phyloP scores from a whole-genome alignment of 2,329 filamentous ascomycete genomes.

The Basipetospora sp. region DNA sequence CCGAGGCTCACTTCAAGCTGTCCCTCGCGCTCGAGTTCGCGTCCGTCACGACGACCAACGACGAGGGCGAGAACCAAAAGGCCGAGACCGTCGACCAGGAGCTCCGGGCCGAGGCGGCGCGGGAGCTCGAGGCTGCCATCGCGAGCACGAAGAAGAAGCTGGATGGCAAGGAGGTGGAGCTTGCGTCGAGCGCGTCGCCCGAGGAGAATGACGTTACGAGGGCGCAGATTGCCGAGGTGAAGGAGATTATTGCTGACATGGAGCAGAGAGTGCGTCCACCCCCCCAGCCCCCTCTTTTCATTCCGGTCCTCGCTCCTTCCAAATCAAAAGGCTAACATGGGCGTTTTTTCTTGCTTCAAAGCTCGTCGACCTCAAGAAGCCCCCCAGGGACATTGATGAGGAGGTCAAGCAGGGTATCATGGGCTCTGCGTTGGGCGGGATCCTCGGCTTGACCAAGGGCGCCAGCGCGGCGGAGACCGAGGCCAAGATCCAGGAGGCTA shows the following conservation, averaged over 20 bases:
- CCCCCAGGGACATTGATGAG: slow-evolving; percentile 42
- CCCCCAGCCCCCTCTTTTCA: slow-evolving; percentile 5
- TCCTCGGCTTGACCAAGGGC: no score
- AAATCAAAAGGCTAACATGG: neutral
- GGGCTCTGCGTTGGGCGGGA: slow-evolving; percentile 45
- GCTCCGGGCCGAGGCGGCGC: slow-evolving; percentile 55
- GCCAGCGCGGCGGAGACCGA: slow-evolving; percentile 36
- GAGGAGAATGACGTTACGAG: slow-evolving; percentile 52
- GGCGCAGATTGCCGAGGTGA: slow-evolving; percentile 54
- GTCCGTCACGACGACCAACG: slow-evolving; percentile 52
- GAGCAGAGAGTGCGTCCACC: slow-evolving; percentile 50
- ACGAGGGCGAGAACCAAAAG: slow-evolving; percentile 30
- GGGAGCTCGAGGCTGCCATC: slow-evolving; percentile 60
- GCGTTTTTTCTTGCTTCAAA: slow-evolving; percentile 15
- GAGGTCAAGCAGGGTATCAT: slow-evolving; percentile 38
- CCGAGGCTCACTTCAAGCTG: slow-evolving; percentile 92
- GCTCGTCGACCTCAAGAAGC: slow-evolving; percentile 54
- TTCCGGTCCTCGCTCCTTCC: neutral
- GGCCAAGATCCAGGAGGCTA: slow-evolving; percentile 55
- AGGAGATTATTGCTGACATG: slow-evolving; percentile 67
- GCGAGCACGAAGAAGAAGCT: slow-evolving; percentile 57
- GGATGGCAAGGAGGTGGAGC: slow-evolving; percentile 51
- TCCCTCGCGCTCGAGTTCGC: slow-evolving; percentile 90
- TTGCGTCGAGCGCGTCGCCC: slow-evolving; percentile 46
- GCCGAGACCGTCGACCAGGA: slow-evolving; percentile 47